A percentile compares a stretch with the other conserved stretches of the same genome.
These are phyloP conservation scores for Fusarium lyarnte DNA, from an alignment of 2,329 filamentous ascomycete genomes.

Conservation along the genomic window DNA sequence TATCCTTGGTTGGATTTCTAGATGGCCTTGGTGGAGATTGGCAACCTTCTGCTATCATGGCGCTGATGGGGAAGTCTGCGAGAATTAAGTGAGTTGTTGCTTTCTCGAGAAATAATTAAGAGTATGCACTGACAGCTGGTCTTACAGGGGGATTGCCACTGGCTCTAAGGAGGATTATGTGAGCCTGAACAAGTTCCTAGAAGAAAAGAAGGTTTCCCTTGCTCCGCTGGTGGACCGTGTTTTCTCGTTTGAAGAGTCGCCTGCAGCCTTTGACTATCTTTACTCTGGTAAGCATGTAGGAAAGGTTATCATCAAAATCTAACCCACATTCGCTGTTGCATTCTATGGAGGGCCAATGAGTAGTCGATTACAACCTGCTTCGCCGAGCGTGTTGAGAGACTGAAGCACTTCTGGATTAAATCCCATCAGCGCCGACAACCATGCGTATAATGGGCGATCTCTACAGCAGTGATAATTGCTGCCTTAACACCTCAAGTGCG, in stretches of 20 bases:
- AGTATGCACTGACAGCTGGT: neutral
- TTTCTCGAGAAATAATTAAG: neutral
- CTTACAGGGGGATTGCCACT: neutral
- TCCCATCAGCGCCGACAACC: accelerated
- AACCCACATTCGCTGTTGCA: neutral
- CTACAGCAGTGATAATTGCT: neutral
- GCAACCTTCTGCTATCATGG: neutral
- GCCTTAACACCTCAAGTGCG: accelerated
- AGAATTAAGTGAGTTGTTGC: neutral
- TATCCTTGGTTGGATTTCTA: neutral
- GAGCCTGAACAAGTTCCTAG: neutral
- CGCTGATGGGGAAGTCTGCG: neutral
- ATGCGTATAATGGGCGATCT: neutral
- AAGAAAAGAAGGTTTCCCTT: neutral
- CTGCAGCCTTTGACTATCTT: neutral
- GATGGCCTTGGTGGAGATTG: neutral
- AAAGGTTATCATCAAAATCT: neutral
- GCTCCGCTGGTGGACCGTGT: neutral
- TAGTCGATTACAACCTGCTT: accelerated
- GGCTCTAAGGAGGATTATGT: neutral
- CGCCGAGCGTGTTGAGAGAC: neutral
- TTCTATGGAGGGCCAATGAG: accelerated
- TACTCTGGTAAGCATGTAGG: neutral
- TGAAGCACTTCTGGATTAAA: accelerated
- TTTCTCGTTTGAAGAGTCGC: neutral